A percentile compares a stretch with the other conserved stretches of the same genome.
Evolutionary conservation across 2,329 filamentous ascomycete genomes (phyloP).

Genomic region (Ustulina deusta): DNA sequence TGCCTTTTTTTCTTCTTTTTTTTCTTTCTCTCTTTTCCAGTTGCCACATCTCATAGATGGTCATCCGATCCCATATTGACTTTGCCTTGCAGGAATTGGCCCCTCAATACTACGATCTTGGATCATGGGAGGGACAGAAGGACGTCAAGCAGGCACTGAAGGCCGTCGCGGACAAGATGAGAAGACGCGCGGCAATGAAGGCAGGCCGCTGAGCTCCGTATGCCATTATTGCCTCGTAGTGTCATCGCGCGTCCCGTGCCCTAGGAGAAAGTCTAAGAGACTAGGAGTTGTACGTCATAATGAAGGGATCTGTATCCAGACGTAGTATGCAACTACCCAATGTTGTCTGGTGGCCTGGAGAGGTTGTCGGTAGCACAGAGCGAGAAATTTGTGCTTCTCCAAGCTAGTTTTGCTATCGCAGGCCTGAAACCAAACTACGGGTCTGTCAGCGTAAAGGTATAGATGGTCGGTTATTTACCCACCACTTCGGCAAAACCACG

Average conservation of each 20-base stretch:
- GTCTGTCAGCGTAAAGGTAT: neutral
- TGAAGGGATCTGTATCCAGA: neutral
- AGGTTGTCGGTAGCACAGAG: neutral
- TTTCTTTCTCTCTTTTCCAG: neutral
- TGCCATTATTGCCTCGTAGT: neutral
- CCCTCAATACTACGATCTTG: slow-evolving; percentile 89
- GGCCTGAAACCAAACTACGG: neutral
- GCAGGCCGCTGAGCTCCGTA: slow-evolving; percentile 50
- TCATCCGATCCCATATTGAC: slow-evolving; percentile 48
- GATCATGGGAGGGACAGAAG: slow-evolving; percentile 80
- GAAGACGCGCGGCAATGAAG: slow-evolving; percentile 69
- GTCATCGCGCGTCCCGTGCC: neutral
- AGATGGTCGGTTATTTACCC: neutral
- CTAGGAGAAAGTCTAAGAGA: neutral
- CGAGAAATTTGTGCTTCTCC: neutral
- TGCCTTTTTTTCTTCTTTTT: neutral
- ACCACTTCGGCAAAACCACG: neutral
- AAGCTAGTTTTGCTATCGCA: neutral
- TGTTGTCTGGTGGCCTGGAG: neutral
- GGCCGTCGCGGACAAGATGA: slow-evolving; percentile 69
- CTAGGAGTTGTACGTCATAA: neutral
- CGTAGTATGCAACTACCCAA: neutral
- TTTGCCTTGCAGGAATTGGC: slow-evolving; percentile 79
- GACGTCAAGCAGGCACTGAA: slow-evolving; percentile 80
- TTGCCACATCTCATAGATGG: neutral